A percentile compares a stretch with the other conserved stretches of the same genome.
These are phyloP conservation scores for Ophiostoma triangulosporum DNA, from an alignment of 2,329 filamentous ascomycete genomes.

Conservation along the genomic window DNA sequence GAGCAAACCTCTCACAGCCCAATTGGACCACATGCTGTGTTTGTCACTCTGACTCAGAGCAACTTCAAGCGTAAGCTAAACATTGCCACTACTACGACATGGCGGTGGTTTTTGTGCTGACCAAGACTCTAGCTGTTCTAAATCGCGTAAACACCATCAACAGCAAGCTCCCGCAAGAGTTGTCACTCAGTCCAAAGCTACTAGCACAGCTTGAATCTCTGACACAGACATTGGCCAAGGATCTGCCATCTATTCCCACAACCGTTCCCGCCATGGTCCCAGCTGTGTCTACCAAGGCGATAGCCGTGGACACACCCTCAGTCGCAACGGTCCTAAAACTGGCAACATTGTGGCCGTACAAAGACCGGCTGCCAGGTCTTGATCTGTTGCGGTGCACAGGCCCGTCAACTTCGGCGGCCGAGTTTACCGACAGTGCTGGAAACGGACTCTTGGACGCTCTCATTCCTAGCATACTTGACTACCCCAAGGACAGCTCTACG, in stretches of 20 bases:
- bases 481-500: slow-evolving; percentile 21
- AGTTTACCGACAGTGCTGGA: slow-evolving; percentile 37
- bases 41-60: slow-evolving; percentile 10
- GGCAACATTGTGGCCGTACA: slow-evolving; percentile 64
- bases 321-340: slow-evolving; percentile 57
- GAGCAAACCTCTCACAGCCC: slow-evolving; percentile 30
- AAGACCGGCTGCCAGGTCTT: slow-evolving; percentile 68
- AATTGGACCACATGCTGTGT: slow-evolving; percentile 41
- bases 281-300: background rate
- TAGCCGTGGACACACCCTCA: slow-evolving; percentile 24
- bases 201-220: slow-evolving; percentile 43
- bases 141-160: slow-evolving; percentile 12
- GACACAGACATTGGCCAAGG: slow-evolving; percentile 46
- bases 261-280: slow-evolving; percentile 28
- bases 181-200: slow-evolving; percentile 58
- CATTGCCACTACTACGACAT: background rate
- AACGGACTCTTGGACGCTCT: slow-evolving; percentile 47
- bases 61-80: slow-evolving; percentile 13
- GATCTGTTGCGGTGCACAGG: slow-evolving; percentile 79
- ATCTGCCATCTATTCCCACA: slow-evolving; percentile 4
- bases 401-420: slow-evolving; percentile 52
- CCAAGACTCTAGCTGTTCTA: slow-evolving; percentile 5
- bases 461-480: slow-evolving; percentile 19
- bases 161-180: background rate
- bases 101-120: background rate